These are phyloP conservation scores for Colletotrichum plurivorum DNA, from an alignment of 2,329 filamentous ascomycete species.

Conservation along the genomic window DNA sequence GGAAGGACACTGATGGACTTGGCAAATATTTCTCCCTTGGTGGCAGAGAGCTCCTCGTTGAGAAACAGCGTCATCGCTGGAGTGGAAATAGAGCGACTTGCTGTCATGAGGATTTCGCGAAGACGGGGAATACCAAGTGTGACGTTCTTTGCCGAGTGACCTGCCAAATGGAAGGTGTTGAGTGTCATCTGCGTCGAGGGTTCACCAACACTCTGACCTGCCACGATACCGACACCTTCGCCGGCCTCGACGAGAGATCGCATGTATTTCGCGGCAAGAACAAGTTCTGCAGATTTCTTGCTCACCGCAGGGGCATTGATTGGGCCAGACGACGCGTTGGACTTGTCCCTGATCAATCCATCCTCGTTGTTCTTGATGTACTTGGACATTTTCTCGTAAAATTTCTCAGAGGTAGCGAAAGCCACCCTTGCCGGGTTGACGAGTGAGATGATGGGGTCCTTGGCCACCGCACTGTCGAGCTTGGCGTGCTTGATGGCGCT, in stretches of 20 bases:
- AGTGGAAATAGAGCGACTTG: slow-evolving; percentile 88
- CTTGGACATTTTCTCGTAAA: slow-evolving; percentile 78
- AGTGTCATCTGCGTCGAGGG: slow-evolving; percentile 99
- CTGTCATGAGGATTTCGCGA: slow-evolving; percentile 98
- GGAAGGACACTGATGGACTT: slow-evolving; percentile 93
- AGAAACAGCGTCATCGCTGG: slow-evolving; percentile 90
- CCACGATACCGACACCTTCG: slow-evolving; percentile 96
- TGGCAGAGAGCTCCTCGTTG: slow-evolving; percentile 77
- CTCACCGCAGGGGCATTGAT: slow-evolving; percentile 52
- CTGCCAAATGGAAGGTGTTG: slow-evolving; percentile 99
- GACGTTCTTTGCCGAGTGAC: slow-evolving; percentile 98
- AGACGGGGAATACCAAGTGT: slow-evolving; percentile 98
- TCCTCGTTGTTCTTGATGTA: slow-evolving; percentile 86
- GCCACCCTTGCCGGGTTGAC: slow-evolving; percentile 84
- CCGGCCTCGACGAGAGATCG: slow-evolving; percentile 93
- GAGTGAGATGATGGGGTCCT: slow-evolving; percentile 81
- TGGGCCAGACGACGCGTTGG: slow-evolving; percentile 53
- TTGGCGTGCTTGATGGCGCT: slow-evolving; percentile 81
- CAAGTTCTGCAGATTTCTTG: slow-evolving; percentile 84
- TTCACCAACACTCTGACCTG: slow-evolving; percentile 96
- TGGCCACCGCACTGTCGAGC: slow-evolving; percentile 67
- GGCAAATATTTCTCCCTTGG: slow-evolving; percentile 83
- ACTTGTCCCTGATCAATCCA: slow-evolving; percentile 62
- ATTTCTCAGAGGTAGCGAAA: slow-evolving; percentile 91
- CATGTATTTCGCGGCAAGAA: slow-evolving; percentile 94